Evolutionary conservation across 108 stramenopile species (phyloP).

Genomic region (Schizochytrium sp.): DNA sequence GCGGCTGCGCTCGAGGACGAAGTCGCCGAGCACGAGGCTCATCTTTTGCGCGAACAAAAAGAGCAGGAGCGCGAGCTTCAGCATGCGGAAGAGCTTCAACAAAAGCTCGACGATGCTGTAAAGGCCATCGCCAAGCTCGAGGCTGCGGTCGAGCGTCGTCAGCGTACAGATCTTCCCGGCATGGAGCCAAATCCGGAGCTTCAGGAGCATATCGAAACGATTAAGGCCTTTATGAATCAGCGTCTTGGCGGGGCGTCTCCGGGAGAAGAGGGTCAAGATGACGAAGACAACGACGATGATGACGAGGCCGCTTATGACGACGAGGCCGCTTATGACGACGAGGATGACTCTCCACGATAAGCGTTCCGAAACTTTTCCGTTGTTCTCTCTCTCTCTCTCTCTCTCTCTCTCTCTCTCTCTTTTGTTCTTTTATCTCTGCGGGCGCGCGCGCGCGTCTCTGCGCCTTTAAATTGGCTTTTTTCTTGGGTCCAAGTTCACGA

Average conservation of each 20-base stretch:
- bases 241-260: neutral
- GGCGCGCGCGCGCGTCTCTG: too few species aligned
- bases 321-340: too few species aligned
- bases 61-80: neutral
- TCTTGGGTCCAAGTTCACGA: too few species aligned
- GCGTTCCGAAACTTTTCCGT: too few species aligned
- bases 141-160: neutral
- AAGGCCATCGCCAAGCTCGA: neutral
- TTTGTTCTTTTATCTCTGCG: too few species aligned
- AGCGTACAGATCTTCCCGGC: neutral
- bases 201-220: neutral
- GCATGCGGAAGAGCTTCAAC: neutral
- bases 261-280: too few species aligned
- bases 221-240: neutral
- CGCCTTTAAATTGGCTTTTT: too few species aligned
- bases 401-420: too few species aligned
- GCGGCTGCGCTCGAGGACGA: neutral
- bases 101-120: neutral
- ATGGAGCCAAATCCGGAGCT: conserved; percentile 6
- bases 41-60: neutral
- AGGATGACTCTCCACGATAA: too few species aligned
- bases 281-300: too few species aligned
- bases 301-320: too few species aligned
- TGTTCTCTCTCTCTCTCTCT: too few species aligned
- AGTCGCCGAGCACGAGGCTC: neutral